Evolutionary conservation across 2,329 filamentous ascomycete genomes (phyloP).

Genomic region (Leptographium galeiforme): DNA sequence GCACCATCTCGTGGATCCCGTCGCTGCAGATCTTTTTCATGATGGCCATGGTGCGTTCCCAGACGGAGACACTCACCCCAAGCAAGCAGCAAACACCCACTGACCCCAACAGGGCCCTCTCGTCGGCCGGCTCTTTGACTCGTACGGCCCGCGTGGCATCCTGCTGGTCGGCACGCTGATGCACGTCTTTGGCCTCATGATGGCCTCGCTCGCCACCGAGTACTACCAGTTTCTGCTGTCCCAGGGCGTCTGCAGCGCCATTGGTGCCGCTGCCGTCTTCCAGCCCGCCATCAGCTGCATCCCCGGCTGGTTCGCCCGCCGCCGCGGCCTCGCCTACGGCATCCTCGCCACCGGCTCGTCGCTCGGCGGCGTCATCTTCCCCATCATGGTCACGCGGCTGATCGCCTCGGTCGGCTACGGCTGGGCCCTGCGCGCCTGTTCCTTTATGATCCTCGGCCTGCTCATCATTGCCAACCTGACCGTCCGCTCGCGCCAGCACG

Average conservation of each 20-base stretch:
- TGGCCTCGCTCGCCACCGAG: conserved; percentile 30
- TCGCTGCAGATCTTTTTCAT: conserved; percentile 32
- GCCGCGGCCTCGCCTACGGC: conserved; percentile 15
- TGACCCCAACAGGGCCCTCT: conserved; percentile 28
- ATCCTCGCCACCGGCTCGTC: conserved; percentile 13
- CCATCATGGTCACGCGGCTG: conserved; percentile 16
- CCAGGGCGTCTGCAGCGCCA: conserved; percentile 13
- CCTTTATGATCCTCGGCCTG: conserved; percentile 16
- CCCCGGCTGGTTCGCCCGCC: conserved; percentile 12
- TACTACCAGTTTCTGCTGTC: conserved; percentile 20
- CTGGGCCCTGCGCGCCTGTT: conserved; percentile 17
- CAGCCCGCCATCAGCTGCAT: conserved; percentile 13
- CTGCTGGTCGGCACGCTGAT: conserved; percentile 33
- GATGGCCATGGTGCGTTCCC: conserved; percentile 24
- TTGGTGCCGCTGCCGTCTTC: conserved; percentile 11
- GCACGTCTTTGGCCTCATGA: conserved; percentile 45
- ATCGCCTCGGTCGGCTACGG: conserved; percentile 14
- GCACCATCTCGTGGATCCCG: conserved; percentile 49
- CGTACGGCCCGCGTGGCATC: conserved; percentile 40
- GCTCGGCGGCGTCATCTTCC: conserved; percentile 18
- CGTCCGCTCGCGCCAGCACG: conserved; percentile 11
- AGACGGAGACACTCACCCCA: too few species aligned
- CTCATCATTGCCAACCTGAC: conserved; percentile 15
- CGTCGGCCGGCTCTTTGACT: conserved; percentile 46
- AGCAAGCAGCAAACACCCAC: too few species aligned